Conservation (phyloP, 208 protist genomes). For the Trypanosoma platydactyli region DNA sequence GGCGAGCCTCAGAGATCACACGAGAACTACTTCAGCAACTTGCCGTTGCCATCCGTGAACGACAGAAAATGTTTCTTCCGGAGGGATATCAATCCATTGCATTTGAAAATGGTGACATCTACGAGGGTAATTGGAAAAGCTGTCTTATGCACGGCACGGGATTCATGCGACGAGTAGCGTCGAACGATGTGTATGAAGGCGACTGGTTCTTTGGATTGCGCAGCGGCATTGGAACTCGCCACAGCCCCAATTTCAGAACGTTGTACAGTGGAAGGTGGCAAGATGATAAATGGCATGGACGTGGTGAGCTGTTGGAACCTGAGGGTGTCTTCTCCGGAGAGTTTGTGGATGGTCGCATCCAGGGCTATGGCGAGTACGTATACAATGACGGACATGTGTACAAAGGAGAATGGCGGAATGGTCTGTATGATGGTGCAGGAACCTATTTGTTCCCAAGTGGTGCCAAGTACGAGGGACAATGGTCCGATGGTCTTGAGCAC, state of each 20-base stretch:
- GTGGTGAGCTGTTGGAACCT: slow-evolving; percentile 80
- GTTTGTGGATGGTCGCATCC: slow-evolving; percentile 69
- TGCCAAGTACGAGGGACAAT: slow-evolving; percentile 76
- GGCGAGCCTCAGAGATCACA: slow-evolving; percentile 36
- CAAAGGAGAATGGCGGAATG: slow-evolving; percentile 82
- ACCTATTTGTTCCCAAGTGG: slow-evolving; percentile 72
- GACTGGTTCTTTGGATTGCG: slow-evolving; percentile 84
- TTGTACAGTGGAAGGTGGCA: slow-evolving; percentile 87
- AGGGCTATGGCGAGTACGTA: slow-evolving; percentile 88
- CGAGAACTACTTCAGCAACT: slow-evolving; percentile 50
- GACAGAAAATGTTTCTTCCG: slow-evolving; percentile 48
- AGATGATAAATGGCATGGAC: slow-evolving; percentile 79
- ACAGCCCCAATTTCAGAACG: slow-evolving; percentile 48
- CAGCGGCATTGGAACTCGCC: slow-evolving; percentile 66
- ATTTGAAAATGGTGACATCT: slow-evolving; percentile 80
- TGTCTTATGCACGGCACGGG: slow-evolving; percentile 84
- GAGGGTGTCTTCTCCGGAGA: slow-evolving; percentile 78
- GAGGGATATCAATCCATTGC: slow-evolving; percentile 83
- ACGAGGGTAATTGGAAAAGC: slow-evolving; percentile 91
- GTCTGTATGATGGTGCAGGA: slow-evolving; percentile 74
- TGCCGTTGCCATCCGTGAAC: slow-evolving; percentile 56
- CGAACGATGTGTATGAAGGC: slow-evolving; percentile 85
- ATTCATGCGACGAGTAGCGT: slow-evolving; percentile 40
- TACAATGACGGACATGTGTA: slow-evolving; percentile 91
- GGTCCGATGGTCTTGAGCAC: slow-evolving; percentile 63